A percentile compares a stretch with the other conserved stretches of the same genome.
phyloP scores from a whole-genome alignment of 192 early-diverging fungal genomes.

The Phlyctochytrium planicorne region DNA sequence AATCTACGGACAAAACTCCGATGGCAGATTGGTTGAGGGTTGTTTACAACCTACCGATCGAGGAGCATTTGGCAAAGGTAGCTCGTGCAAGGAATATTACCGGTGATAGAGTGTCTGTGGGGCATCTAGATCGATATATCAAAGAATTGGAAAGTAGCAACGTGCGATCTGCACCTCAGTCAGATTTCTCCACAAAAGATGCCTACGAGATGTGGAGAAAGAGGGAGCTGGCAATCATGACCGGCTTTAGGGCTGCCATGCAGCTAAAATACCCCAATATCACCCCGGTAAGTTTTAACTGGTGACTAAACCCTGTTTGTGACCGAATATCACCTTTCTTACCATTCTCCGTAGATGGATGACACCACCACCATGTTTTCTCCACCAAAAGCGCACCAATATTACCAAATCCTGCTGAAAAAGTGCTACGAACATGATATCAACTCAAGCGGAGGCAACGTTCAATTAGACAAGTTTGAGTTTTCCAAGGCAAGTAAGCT shows the following conservation, averaged over 20 bases:
- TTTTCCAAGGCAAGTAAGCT: background rate
- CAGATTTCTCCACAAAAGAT: background rate
- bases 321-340: too few species aligned
- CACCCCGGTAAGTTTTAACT: background rate
- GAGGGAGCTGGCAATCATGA: background rate
- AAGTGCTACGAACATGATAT: background rate
- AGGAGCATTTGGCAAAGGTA: background rate
- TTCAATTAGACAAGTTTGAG: background rate
- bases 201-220: background rate
- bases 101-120: background rate
- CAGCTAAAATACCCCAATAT: background rate
- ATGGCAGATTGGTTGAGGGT: slow-evolving; percentile 2
- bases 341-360: too few species aligned
- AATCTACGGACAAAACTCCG: background rate
- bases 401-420: background rate
- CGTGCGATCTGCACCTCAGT: background rate
- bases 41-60: background rate
- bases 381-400: background rate
- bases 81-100: background rate
- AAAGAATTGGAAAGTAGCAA: background rate
- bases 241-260: background rate
- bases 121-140: background rate
- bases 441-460: background rate
- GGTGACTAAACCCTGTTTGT: too few species aligned
- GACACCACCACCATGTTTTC: background rate